Conservation (phyloP, 306 rosid genomes). For the Acacia confusa region DNA sequence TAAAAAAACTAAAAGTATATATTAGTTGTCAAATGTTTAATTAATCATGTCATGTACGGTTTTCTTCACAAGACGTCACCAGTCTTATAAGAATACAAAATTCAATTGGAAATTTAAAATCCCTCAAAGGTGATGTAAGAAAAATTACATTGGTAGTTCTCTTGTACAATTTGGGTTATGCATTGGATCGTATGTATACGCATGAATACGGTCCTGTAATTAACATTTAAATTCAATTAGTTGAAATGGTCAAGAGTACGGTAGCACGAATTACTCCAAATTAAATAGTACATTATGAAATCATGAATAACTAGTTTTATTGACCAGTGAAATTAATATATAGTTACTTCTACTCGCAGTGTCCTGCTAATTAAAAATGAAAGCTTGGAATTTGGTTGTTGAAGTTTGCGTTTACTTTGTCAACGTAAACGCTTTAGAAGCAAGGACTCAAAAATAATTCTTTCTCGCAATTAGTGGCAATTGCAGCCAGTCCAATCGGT, state of each 20-base stretch:
- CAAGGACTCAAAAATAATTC: slow-evolving; percentile 18
- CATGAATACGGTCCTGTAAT: neutral
- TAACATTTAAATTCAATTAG: neutral
- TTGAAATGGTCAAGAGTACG: neutral
- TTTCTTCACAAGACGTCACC: neutral
- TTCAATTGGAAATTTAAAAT: too few species aligned
- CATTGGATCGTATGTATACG: neutral
- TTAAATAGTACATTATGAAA: neutral
- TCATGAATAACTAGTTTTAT: neutral
- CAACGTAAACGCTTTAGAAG: neutral
- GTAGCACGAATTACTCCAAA: neutral
- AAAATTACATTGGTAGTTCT: neutral
- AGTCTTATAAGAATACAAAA: too few species aligned
- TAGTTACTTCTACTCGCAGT: neutral
- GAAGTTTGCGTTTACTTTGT: neutral
- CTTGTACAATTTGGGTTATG: neutral
- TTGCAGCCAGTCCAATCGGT: slow-evolving; percentile 75
- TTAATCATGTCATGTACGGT: neutral
- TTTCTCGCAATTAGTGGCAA: slow-evolving; percentile 87
- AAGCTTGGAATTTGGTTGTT: neutral
- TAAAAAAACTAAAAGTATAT: too few species aligned
- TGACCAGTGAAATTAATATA: too few species aligned
- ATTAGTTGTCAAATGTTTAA: too few species aligned
- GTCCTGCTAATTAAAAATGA: neutral
- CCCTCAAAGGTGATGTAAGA: neutral